A percentile compares a stretch with the other conserved stretches of the same genome.
Evolutionary conservation across 2,329 filamentous ascomycete genomes (phyloP).

Genomic region (Akanthomyces uredinophilus): DNA sequence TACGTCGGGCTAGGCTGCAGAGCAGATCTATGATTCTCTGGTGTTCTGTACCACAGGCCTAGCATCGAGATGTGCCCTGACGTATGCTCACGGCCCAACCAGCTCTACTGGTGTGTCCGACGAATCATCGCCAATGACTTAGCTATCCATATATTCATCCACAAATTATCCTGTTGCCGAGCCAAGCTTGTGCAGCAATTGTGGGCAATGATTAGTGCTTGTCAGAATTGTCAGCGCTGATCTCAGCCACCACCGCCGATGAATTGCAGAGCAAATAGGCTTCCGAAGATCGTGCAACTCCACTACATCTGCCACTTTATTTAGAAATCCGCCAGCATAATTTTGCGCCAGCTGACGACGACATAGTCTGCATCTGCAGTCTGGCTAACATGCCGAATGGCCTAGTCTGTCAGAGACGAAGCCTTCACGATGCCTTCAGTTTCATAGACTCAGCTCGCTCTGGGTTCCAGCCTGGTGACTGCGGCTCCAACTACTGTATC

Average conservation of each 20-base stretch:
- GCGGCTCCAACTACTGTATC: too few species aligned
- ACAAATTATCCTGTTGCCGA: background rate
- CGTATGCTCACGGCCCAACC: background rate
- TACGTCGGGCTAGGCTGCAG: background rate
- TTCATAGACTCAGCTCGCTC: too few species aligned
- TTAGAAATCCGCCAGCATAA: background rate
- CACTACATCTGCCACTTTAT: background rate
- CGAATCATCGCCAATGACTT: background rate
- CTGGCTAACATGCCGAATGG: too few species aligned
- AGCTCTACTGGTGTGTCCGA: too few species aligned
- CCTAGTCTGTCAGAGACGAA: too few species aligned
- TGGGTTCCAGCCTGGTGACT: background rate
- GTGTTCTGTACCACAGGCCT: background rate
- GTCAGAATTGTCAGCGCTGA: too few species aligned
- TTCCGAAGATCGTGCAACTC: background rate
- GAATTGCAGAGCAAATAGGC: background rate
- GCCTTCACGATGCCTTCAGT: too few species aligned
- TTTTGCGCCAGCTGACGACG: too few species aligned
- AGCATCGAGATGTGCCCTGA: background rate
- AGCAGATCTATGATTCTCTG: background rate
- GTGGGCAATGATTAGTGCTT: too few species aligned
- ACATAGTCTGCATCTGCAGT: too few species aligned
- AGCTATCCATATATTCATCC: background rate
- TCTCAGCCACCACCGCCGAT: too few species aligned
- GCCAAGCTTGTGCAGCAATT: background rate